Percentiles rank a stretch among this genome's conserved stretches.
Evolutionary conservation across 129 eudicot genomes (phyloP).

Genomic region (Flaveria sonorensis): DNA sequence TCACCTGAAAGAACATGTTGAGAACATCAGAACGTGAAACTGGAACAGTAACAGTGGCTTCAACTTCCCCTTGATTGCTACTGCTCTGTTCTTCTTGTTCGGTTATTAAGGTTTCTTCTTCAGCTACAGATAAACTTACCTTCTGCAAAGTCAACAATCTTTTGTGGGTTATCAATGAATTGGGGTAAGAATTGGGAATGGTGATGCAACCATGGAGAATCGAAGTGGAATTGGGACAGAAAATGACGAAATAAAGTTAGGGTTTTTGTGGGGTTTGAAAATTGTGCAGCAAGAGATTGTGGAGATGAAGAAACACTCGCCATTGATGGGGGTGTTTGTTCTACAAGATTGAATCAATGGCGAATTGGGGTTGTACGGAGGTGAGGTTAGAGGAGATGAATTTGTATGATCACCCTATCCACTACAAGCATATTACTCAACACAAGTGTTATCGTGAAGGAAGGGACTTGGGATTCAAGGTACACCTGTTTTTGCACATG

Average conservation of each 20-base stretch:
- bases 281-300: conserved; percentile 30
- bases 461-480: background rate
- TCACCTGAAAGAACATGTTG: conserved; percentile 77
- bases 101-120: conserved; percentile 46
- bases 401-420: conserved; percentile 29
- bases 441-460: conserved; percentile 9
- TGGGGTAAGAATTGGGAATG: conserved; percentile 34
- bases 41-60: conserved; percentile 74
- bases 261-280: conserved; percentile 37
- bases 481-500: background rate
- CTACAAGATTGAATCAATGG: conserved; percentile 12
- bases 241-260: conserved; percentile 6
- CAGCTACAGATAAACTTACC: conserved; percentile 45
- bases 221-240: conserved; percentile 26
- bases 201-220: background rate
- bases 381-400: background rate
- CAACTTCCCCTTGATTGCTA: conserved; percentile 33
- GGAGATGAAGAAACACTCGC: conserved; percentile 49
- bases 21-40: conserved; percentile 90
- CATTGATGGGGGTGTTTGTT: conserved; percentile 34
- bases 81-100: conserved; percentile 10
- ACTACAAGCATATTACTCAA: background rate
- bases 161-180: conserved; percentile 1
- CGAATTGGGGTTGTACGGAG: background rate
- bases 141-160: conserved; percentile 34